Percentiles rank a stretch among this genome's conserved stretches.
phyloP scores from a whole-genome alignment of 306 rosid genomes.

The Argentina anserina region DNA sequence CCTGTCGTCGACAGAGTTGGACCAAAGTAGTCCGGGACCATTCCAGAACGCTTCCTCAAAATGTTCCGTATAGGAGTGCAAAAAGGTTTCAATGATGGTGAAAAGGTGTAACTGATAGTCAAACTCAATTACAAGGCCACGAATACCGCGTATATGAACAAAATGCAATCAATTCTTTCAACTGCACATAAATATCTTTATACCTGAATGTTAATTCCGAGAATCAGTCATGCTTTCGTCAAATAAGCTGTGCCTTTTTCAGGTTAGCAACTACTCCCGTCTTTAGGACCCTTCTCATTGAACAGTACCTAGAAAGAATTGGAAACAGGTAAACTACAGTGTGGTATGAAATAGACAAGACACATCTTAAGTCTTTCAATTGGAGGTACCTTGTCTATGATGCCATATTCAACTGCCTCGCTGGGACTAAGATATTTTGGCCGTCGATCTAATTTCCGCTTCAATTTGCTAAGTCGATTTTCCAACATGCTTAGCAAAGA shows the following conservation, averaged over 20 bases:
- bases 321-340: slow-evolving; percentile 8
- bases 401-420: slow-evolving; percentile 97
- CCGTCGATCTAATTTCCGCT: slow-evolving; percentile 71
- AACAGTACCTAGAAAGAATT: slow-evolving; percentile 58
- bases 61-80: slow-evolving; percentile 4
- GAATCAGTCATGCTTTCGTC: slow-evolving; percentile 24
- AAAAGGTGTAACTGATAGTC: slow-evolving; percentile 14
- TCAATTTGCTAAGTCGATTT: slow-evolving; percentile 80
- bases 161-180: slow-evolving; percentile 16
- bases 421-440: slow-evolving; percentile 97
- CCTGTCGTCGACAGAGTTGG: too few species aligned
- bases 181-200: slow-evolving; percentile 25
- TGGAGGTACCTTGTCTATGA: slow-evolving; percentile 81
- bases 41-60: too few species aligned
- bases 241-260: slow-evolving; percentile 78
- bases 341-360: background rate
- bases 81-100: background rate
- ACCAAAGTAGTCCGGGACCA: too few species aligned
- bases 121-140: background rate
- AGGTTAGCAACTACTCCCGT: slow-evolving; percentile 85
- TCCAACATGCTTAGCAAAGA: slow-evolving; percentile 65
- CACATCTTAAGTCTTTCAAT: slow-evolving; percentile 8
- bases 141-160: background rate
- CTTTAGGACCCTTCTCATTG: slow-evolving; percentile 64
- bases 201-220: slow-evolving; percentile 51